phyloP scores from a whole-genome alignment of 345 rosid genomes.

The Dovyalis caffra region DNA sequence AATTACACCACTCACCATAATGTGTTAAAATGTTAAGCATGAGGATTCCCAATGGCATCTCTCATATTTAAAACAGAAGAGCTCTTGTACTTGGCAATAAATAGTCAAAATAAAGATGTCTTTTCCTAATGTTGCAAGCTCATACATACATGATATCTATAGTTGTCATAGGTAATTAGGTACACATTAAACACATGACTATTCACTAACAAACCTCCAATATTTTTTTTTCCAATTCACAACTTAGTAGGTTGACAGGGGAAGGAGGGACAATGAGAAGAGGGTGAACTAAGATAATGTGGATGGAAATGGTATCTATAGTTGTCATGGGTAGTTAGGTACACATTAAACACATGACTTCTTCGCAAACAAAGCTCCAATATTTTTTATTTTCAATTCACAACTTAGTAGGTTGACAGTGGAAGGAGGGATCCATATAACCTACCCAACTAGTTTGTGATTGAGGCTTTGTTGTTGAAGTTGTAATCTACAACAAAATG shows the following conservation, averaged over 20 bases:
- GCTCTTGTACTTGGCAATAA: neutral
- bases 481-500: neutral
- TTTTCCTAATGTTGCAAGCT: neutral
- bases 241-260: neutral
- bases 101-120: too few species aligned
- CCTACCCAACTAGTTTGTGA: neutral
- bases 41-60: neutral
- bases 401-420: too few species aligned
- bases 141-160: neutral
- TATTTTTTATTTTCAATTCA: too few species aligned
- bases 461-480: neutral
- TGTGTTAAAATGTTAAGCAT: neutral
- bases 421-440: neutral
- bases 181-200: neutral
- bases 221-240: neutral
- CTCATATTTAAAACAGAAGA: neutral
- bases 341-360: too few species aligned
- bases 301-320: neutral
- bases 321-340: too few species aligned
- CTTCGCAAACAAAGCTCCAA: too few species aligned
- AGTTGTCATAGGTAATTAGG: too few species aligned
- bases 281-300: neutral
- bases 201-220: neutral
- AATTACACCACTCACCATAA: neutral
- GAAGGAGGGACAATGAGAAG: neutral